Base-by-base conservation (phyloP, 1,139 yeast genomes). In the Suhomyces choctaworum region DNA sequence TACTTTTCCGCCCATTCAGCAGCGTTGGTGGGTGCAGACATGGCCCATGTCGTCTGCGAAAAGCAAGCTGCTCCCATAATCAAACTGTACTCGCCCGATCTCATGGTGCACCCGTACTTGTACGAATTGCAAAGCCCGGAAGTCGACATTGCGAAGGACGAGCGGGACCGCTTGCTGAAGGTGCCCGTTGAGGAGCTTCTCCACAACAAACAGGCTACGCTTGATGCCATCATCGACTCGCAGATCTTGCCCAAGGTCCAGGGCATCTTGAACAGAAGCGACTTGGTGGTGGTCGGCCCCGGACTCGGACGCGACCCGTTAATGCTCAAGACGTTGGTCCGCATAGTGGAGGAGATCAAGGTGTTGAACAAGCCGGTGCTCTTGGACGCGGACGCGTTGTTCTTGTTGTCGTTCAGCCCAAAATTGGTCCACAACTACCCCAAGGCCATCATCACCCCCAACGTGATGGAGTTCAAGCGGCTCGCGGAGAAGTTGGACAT, bases 51-150 rank as follows among this genome's bases (percentile, higher is more conserved):
- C 5, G 71, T 92, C 7, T 90, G 97, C 62, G 96, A 88, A 48
- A 62, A 66, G 36, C 63, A 63, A 25, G 97, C 97, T 0, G 94
- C 87, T 1, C 64, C 82, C 0, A 82, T 87, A 8, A 89, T 92
- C 53, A 92, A 92, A 60, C 63, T 82, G 28, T 92, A 92, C 59
- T 79, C 95, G 7, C 97, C 98, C 0, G 92, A 92, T 55, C 64
- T 92, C 35, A 92, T 92, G 97, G 95, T 92, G 2, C 97, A 92
- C 62, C 98, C 98, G 0, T 88, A 87, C 55, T 60, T 92, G 48
- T 62, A 60, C 39, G 74, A 68, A 31, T 45, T 51, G 40, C 39
- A 32, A 40, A 47, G 42, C 31, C 49, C 51, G 7, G 47, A 42
- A 21, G 37, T 46, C 31, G 31, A 31, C 14, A 10, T 52, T 5